These are phyloP conservation scores for Sporisorium exsertum DNA, from an alignment of 1,284 basidiomycete species.

Conservation along the genomic window DNA sequence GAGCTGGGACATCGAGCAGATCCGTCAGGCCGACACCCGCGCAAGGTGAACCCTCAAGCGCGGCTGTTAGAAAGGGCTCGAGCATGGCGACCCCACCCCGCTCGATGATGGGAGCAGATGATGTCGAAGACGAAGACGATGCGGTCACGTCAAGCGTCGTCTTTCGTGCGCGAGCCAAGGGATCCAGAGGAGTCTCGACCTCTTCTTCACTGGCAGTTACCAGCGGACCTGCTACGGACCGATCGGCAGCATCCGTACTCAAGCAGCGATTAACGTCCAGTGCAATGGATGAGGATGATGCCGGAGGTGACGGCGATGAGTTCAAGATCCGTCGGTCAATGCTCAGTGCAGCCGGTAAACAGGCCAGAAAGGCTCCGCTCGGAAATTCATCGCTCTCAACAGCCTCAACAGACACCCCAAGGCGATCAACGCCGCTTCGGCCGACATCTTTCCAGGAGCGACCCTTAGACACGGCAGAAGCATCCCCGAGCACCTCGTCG, in stretches of 20 bases:
- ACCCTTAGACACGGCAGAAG: neutral
- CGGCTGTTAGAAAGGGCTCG: neutral
- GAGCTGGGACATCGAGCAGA: slow-evolving; percentile 13
- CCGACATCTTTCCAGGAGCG: slow-evolving; percentile 16
- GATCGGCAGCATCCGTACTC: neutral
- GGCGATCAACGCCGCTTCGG: slow-evolving; percentile 19
- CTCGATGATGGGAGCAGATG: neutral
- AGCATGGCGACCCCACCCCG: neutral
- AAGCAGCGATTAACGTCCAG: slow-evolving; percentile 2
- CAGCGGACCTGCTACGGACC: neutral
- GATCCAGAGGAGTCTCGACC: slow-evolving; percentile 2
- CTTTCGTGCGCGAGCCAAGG: slow-evolving; percentile 28
- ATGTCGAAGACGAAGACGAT: slow-evolving; percentile 6
- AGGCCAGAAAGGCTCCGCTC: slow-evolving; percentile 6
- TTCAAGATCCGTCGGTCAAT: slow-evolving; percentile 39
- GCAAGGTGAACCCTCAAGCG: neutral
- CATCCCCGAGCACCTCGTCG: neutral
- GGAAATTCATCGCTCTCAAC: slow-evolving; percentile 4
- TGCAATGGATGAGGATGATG: slow-evolving; percentile 19
- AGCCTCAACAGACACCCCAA: slow-evolving; percentile 7
- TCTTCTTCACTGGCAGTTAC: slow-evolving; percentile 6
- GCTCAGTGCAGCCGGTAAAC: slow-evolving; percentile 14
- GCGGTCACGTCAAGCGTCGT: slow-evolving; percentile 14
- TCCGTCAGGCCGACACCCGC: neutral
- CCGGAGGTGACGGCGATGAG: slow-evolving; percentile 2